Base-by-base conservation (phyloP, 108 stramenopile species). In the Conticribra guillardii region DNA sequence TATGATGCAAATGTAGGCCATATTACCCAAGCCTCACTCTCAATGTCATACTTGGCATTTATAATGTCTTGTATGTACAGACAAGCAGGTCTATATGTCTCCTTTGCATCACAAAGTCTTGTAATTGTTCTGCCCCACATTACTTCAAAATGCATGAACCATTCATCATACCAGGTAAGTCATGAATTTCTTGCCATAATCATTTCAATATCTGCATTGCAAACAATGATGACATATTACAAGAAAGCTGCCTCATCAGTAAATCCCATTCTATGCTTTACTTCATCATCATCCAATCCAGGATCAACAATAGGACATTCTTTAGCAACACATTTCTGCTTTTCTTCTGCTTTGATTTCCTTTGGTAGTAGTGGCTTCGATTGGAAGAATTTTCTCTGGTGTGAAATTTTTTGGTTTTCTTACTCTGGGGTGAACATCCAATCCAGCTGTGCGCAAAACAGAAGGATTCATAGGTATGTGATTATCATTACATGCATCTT, bases 81-180 rank as follows among this genome's bases (percentile, higher is more conserved):
- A 24, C 33, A 16, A 19, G 17, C 16, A n/a, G 33, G 2, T 1
- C 44, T 41, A 45, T 60, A 28, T 1, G 8, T 49, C 0, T 16
- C 28, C 24, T 54, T 5, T 27, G 33, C 46, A 59, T 69, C 57
- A 9, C 15, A 1, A 3, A 21, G 26, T 23, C 57, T 18, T 19
- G 57, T 69, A 1, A 69, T n/a, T 46, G 69, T 55, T 34, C n/a
- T 18, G 18, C 61, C 53, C 19, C 51, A 71, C 1, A 32, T 71
- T 7, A 17, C 64, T 21, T 77, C 69, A 15, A 71, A 64, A 41
- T 66, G 45, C 1, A 77, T 4, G 18, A 71, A 70, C 76, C 76
- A 77, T 34, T 77, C 76, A 33, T 77, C 62, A 41, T 58, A 77
- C 70, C 69, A 71, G 15, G 76, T 65, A 1, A 77, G 27, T 0